These are phyloP conservation scores for Claviceps sp. DNA, from an alignment of 2,329 filamentous ascomycete species.

Conservation along the genomic window DNA sequence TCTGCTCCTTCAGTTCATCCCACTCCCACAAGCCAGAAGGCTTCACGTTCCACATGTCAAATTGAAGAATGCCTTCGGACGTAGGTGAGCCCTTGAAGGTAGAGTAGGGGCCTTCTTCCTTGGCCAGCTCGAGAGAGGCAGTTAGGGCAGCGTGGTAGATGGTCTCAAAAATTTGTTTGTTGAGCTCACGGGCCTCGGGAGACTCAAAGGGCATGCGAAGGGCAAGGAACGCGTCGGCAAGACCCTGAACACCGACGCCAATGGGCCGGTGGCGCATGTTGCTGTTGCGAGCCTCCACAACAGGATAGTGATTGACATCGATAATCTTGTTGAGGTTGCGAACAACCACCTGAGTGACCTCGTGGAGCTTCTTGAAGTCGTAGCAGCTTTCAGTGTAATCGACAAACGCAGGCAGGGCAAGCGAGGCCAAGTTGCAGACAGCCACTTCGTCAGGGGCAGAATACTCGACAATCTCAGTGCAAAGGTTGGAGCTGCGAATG, in stretches of 20 bases:
- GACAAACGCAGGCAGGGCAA: conserved; percentile 83
- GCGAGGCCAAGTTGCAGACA: conserved; percentile 92
- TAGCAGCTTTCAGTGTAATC: conserved; percentile 75
- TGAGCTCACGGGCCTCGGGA: conserved; percentile 80
- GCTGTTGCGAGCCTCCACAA: conserved; percentile 82
- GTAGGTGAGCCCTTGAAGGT: conserved; percentile 89
- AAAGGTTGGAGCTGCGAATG: conserved; percentile 96
- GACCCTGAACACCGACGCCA: conserved; percentile 91
- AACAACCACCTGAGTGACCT: conserved; percentile 83
- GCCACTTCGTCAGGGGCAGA: conserved; percentile 94
- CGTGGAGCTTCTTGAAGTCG: conserved; percentile 93
- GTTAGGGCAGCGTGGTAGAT: conserved; percentile 95
- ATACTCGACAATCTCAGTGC: conserved; percentile 98
- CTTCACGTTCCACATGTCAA: conserved; percentile 95
- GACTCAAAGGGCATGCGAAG: conserved; percentile 96
- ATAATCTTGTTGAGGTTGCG: conserved; percentile 98
- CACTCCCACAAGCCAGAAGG: conserved; percentile 96
- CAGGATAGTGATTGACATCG: conserved; percentile 97
- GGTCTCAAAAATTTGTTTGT: conserved; percentile 98
- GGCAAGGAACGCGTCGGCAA: conserved; percentile 95
- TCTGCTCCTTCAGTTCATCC: conserved; percentile 75
- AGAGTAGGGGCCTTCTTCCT: conserved; percentile 70
- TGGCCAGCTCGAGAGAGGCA: conserved; percentile 74
- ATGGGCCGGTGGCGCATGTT: conserved; percentile 96
- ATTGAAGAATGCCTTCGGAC: conserved; percentile 91